Percentiles rank a stretch among this genome's conserved stretches.
These are phyloP conservation scores for Aspergillus sp. DNA, from an alignment of 2,329 filamentous ascomycete species.

Conservation along the genomic window DNA sequence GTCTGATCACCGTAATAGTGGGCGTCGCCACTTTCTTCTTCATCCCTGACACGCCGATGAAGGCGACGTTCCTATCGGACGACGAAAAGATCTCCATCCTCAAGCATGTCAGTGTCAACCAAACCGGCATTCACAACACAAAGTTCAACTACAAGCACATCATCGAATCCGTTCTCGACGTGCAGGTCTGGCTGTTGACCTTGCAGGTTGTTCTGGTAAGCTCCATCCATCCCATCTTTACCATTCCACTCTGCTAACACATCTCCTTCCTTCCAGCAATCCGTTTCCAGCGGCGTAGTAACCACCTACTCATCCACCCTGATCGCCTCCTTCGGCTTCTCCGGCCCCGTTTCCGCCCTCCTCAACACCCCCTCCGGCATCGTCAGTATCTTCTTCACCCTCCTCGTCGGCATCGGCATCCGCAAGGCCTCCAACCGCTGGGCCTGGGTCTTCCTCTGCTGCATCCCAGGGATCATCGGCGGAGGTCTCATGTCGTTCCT, in stretches of 20 bases:
- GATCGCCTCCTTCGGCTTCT: slow-evolving; percentile 44
- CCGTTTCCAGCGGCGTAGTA: slow-evolving; percentile 46
- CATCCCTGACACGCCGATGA: slow-evolving; percentile 20
- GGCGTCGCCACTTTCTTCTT: slow-evolving; percentile 21
- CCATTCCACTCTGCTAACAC: neutral
- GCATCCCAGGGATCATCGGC: slow-evolving; percentile 48
- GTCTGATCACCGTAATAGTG: slow-evolving; percentile 23
- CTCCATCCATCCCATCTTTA: neutral
- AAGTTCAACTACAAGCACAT: slow-evolving; percentile 24
- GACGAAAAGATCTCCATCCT: slow-evolving; percentile 18
- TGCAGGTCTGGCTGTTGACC: slow-evolving; percentile 23
- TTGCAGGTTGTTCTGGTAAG: slow-evolving; percentile 33
- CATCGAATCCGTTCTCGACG: slow-evolving; percentile 18
- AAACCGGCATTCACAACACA: slow-evolving; percentile 21
- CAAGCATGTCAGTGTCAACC: slow-evolving; percentile 18
- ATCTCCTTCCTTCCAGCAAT: neutral
- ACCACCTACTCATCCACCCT: slow-evolving; percentile 47
- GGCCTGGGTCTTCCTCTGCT: slow-evolving; percentile 41
- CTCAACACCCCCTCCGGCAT: slow-evolving; percentile 48
- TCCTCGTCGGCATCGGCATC: slow-evolving; percentile 40
- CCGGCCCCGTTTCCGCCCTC: slow-evolving; percentile 41
- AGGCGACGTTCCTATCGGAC: slow-evolving; percentile 23
- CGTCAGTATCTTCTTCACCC: slow-evolving; percentile 39
- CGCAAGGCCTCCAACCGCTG: slow-evolving; percentile 41
- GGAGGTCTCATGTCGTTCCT: slow-evolving; percentile 40